Conservation (phyloP, 1,284 basidiomycete species). For the Cryptococcus jaspeensis region DNA sequence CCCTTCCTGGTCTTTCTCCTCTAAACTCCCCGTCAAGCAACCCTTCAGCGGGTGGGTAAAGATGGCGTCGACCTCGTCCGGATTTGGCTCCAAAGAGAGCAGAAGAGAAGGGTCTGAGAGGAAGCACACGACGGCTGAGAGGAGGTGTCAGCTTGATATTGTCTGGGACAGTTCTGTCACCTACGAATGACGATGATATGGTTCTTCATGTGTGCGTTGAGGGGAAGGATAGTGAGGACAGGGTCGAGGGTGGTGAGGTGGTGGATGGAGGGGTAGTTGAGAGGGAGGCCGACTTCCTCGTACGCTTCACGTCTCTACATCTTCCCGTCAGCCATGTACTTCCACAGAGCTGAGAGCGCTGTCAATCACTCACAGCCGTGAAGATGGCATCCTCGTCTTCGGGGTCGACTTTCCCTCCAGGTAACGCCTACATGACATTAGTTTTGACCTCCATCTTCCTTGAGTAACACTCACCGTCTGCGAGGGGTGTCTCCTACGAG, state of each 20-base stretch:
- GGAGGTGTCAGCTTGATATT: background rate
- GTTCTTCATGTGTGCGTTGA: conserved; percentile 44
- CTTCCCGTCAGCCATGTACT: background rate
- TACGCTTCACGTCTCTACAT: conserved; percentile 71
- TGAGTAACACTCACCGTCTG: conserved; percentile 29
- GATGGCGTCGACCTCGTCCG: conserved; percentile 71
- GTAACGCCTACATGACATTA: conserved; percentile 58
- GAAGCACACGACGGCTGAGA: conserved; percentile 70
- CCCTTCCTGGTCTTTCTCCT: conserved; percentile 45
- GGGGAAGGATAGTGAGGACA: conserved; percentile 71
- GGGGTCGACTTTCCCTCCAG: conserved; percentile 75
- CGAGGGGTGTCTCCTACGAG: conserved; percentile 34
- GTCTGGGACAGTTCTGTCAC: conserved; percentile 3
- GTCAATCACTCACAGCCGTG: conserved; percentile 66
- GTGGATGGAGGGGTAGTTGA: conserved; percentile 60
- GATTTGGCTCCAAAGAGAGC: conserved; percentile 57
- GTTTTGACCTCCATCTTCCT: background rate
- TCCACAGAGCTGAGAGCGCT: background rate
- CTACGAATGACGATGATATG: conserved; percentile 51
- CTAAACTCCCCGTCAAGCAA: conserved; percentile 59
- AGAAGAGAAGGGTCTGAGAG: conserved; percentile 61
- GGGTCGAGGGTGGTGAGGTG: conserved; percentile 67
- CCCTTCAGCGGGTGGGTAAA: conserved; percentile 74
- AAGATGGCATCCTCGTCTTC: conserved; percentile 62
- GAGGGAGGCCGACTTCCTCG: conserved; percentile 74